Conservation (phyloP, 2,329 filamentous ascomycete genomes). For the Colletotrichum navitas region DNA sequence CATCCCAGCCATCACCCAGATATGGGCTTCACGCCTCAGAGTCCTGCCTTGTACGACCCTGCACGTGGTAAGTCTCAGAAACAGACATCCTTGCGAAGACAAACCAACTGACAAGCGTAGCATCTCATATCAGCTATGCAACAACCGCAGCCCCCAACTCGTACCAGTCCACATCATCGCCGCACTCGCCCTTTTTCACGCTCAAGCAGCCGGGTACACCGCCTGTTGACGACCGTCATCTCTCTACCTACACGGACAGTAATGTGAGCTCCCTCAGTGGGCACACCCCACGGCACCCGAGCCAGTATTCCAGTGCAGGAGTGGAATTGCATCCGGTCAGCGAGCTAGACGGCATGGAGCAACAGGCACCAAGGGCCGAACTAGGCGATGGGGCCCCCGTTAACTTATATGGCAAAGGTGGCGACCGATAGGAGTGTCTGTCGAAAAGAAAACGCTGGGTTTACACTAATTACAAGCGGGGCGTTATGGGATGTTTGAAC, state of each 20-base stretch:
- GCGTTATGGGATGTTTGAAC: neutral
- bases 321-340: slow-evolving; percentile 32
- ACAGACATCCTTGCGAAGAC: too few species aligned
- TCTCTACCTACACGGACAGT: slow-evolving; percentile 25
- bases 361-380: slow-evolving; percentile 12
- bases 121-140: slow-evolving; percentile 20
- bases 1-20: slow-evolving; percentile 32
- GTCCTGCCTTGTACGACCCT: slow-evolving; percentile 22
- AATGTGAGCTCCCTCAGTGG: slow-evolving; percentile 32
- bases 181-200: slow-evolving; percentile 30
- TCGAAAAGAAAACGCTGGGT: neutral
- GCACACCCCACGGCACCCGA: neutral
- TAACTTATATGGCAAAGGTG: neutral
- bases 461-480: neutral
- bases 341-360: slow-evolving; percentile 26
- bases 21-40: slow-evolving; percentile 35
- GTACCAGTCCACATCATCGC: slow-evolving; percentile 22
- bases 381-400: slow-evolving; percentile 19
- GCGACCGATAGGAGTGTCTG: neutral
- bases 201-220: slow-evolving; percentile 27
- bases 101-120: neutral
- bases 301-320: neutral
- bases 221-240: slow-evolving; percentile 16
- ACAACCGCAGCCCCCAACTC: slow-evolving; percentile 21
- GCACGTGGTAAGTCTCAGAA: slow-evolving; percentile 13